Base-by-base conservation (phyloP, 2,329 filamentous ascomycete species). In the Diaporthe helianthi region DNA sequence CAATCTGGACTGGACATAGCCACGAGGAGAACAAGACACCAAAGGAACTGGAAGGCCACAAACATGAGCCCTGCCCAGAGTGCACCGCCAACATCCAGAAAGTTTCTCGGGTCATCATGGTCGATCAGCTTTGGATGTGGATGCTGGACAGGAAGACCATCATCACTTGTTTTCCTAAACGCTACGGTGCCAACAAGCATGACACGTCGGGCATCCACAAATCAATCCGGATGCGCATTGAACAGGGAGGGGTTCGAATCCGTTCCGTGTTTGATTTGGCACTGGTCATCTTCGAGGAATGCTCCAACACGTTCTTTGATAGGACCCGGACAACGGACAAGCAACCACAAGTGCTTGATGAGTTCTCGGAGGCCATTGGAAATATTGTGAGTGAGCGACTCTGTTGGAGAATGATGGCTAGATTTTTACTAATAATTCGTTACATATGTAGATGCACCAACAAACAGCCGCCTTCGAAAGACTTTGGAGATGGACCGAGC, bases 21-120 rank as follows among this genome's bases (percentile, higher is more conserved):
- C 0, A n/a, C n/a, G 31, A 36, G 15, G 12, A 54, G 1, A 10
- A 9, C 29, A n/a, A 7, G 31, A 54, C 52, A 22, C 7, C 29
- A 7, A 7, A 12, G 2, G 0, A 22, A 9, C 1, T 15, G n/a
- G 1, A 15, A 0, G 1, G 36, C 0, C 1, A 15, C 1, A 1
- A 54, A 1, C 29, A 36, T n/a, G 12, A 54, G 3, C 19, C 52
- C 4, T 33, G 51, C n/a, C 2, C 51, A n/a, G 51, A 53, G 24
- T 53, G 51, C 9, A 53, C 51, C 4, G 26, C 51, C 2, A 53
- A 53, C 10, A 53, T 53, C 4, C 26, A 24, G 8, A 53, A 31
- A 6, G 22, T 53, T 2, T 33, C 51, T 31, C 51, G 51, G 17
- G 26, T 53, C 3, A 4, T 53, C 0, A 53, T 53, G 51, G 51